These are phyloP conservation scores for Epichloe sp. DNA, from an alignment of 2,329 filamentous ascomycete genomes.

Conservation along the genomic window DNA sequence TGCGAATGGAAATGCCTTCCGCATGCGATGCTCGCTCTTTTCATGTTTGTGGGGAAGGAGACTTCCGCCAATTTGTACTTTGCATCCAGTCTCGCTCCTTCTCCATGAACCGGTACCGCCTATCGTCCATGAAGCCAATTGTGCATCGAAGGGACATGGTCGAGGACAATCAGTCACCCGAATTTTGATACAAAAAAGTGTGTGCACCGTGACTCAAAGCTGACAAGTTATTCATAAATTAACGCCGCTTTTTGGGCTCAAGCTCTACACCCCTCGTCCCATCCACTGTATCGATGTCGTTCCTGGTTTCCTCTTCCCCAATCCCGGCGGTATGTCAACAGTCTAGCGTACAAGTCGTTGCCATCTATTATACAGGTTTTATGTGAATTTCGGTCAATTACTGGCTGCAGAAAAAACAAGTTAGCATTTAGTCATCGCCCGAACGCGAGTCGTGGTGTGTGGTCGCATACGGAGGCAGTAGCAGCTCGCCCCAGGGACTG, in stretches of 20 bases:
- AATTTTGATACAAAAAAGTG: too few relatives aligned
- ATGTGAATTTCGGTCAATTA: conserved; percentile 4
- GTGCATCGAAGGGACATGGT: background rate
- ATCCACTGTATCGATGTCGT: background rate
- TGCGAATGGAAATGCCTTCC: background rate
- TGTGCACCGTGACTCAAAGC: background rate
- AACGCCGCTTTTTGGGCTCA: background rate
- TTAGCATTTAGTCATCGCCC: background rate
- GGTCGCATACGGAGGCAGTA: conserved; percentile 47
- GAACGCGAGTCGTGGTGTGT: background rate
- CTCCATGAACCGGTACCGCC: background rate
- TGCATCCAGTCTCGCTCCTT: background rate
- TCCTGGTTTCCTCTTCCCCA: background rate
- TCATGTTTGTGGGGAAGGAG: background rate
- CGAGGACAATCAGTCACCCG: background rate
- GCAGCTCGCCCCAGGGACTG: conserved; percentile 53
- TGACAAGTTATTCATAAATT: background rate
- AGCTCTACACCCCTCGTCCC: background rate
- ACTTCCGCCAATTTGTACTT: background rate
- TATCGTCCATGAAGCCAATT: background rate
- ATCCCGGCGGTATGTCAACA: background rate
- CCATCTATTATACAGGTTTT: conserved; percentile 16
- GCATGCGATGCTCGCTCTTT: background rate
- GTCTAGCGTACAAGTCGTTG: conserved; percentile 1
- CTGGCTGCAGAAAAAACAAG: background rate